phyloP scores from a whole-genome alignment of 1,284 basidiomycete genomes.

The Schizopora paradoxa region DNA sequence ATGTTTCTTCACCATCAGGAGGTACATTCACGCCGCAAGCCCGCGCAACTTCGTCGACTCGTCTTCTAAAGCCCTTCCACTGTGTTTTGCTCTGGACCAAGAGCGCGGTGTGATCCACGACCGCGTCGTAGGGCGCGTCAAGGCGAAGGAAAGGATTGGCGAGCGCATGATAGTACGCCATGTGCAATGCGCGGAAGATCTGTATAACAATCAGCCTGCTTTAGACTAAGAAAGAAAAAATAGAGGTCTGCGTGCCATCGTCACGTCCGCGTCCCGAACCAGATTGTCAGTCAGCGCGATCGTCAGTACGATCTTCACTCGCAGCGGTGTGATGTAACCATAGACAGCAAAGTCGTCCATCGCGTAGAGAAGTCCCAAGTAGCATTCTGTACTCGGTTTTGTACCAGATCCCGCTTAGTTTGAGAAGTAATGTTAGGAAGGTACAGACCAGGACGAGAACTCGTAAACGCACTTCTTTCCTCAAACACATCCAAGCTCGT shows the following conservation, averaged over 20 bases:
- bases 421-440: slow-evolving; percentile 30
- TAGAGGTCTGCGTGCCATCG: slow-evolving; percentile 41
- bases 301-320: slow-evolving; percentile 74
- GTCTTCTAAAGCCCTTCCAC: slow-evolving; percentile 62
- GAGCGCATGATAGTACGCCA: slow-evolving; percentile 71
- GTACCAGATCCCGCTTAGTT: slow-evolving; percentile 29
- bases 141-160: slow-evolving; percentile 75
- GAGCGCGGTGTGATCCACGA: slow-evolving; percentile 47
- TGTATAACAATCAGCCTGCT: slow-evolving; percentile 29
- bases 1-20: slow-evolving; percentile 11
- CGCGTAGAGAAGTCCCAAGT: slow-evolving; percentile 70
- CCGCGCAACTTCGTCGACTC: slow-evolving; percentile 66
- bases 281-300: slow-evolving; percentile 71
- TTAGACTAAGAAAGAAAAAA: background rate
- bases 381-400: slow-evolving; percentile 61
- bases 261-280: slow-evolving; percentile 69
- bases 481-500: slow-evolving; percentile 77
- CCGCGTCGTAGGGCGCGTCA: slow-evolving; percentile 41
- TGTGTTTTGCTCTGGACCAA: slow-evolving; percentile 55
- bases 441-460: slow-evolving; percentile 18
- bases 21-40: slow-evolving; percentile 40
- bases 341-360: slow-evolving; percentile 82
- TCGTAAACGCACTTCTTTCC: slow-evolving; percentile 50
- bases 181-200: slow-evolving; percentile 78
- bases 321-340: slow-evolving; percentile 77